Evolutionary conservation across 768 basidiomycete genomes (phyloP), one percentile per base, ranked within the genome.

Genomic region (Hemileccinum impolitum): DNA sequence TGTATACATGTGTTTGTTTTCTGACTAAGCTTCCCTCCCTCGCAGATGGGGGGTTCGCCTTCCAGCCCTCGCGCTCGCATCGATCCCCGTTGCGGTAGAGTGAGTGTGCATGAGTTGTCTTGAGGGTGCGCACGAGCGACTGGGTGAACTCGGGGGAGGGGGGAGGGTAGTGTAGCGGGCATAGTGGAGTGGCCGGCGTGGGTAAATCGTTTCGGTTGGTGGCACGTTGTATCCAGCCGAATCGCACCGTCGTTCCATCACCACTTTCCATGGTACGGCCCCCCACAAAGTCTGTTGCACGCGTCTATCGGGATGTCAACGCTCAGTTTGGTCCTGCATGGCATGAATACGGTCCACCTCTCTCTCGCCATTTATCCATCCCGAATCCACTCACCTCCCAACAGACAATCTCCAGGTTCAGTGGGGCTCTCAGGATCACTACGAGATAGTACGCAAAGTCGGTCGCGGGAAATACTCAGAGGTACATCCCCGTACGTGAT

Each of bases 401-500:
- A 52, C 64, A 92, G 91, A 97, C 77, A 94, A 94, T 68, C 78
- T 97, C 12, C 90, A 93, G 70, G 89, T 97, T n/a, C 90, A 94
- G 59, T 97, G 94, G 94, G 94, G 94, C 45, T 81, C 87, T 6
- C 94, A 97, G 72, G 94, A 96, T 72, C 91, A 95, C 70, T 97
- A 97, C 63, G 94, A 97, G 72, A 94, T 97, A 65, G 92, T 97
- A 30, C 79, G 94, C 50, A 97, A 97, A 72, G 94, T 97, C 8
- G 94, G 94, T 19, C 74, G 94, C 54, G 94, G 94, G 52, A 97
- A 97, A 68, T 94, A 95, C 65, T 93, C 90, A 37, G 94, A 94
- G 81, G 93, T 91, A 52, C 45, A 72, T 3, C 50, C 47, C 23
- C 38, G 18, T 38, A 21, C 35, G 31, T 51, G 41, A 52, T 51